A percentile compares a stretch with the other conserved stretches of the same genome.
Evolutionary conservation across 306 rosid species (phyloP).

Genomic region (Fagus crenata): DNA sequence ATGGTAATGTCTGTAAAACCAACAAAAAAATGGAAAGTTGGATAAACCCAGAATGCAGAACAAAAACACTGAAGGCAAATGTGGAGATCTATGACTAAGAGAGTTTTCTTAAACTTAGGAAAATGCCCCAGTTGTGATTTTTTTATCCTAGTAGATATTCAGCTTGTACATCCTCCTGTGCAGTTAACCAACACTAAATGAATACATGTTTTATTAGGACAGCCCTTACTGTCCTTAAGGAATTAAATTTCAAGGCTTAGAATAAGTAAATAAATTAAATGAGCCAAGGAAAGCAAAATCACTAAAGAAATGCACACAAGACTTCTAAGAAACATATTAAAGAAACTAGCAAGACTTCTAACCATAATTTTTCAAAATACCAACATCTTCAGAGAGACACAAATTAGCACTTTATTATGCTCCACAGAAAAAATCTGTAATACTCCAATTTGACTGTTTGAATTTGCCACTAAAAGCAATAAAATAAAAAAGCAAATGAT

Average conservation of each 20-base stretch:
- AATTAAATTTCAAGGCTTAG: not conserved
- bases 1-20: not conserved
- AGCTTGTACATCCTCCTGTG: not conserved
- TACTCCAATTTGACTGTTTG: constrained; percentile 18
- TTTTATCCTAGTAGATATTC: not conserved
- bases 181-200: not conserved
- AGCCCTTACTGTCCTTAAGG: not conserved
- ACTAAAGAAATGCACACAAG: not conserved
- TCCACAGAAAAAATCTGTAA: constrained; percentile 20
- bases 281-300: not conserved
- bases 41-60: not conserved
- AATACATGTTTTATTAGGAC: not conserved
- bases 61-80: not conserved
- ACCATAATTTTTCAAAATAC: not conserved
- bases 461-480: constrained; percentile 20
- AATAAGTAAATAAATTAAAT: not conserved
- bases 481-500: not conserved
- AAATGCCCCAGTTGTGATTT: not conserved
- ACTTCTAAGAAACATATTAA: not conserved
- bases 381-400: constrained; percentile 1
- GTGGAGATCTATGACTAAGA: not conserved
- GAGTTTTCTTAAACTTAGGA: not conserved
- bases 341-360: no score
- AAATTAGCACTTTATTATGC: constrained; percentile 14
- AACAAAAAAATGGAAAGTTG: not conserved